phyloP scores from a whole-genome alignment of 2,329 filamentous ascomycete species.

The Dothiorella sarmentorum region DNA sequence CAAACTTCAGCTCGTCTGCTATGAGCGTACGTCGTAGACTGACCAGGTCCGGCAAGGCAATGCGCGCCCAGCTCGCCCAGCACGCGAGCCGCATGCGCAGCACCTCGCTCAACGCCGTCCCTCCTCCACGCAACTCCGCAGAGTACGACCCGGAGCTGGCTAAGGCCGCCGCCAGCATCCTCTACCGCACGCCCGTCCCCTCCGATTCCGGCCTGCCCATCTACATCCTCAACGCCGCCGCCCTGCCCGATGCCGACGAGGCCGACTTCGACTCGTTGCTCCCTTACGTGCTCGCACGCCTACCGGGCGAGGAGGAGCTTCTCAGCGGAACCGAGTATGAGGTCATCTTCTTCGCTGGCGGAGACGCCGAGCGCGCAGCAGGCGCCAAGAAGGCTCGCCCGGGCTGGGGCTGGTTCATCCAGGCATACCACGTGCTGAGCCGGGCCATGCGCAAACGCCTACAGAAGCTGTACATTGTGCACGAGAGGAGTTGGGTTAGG shows the following conservation, averaged over 20 bases:
- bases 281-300: constrained; percentile 53
- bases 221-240: constrained; percentile 55
- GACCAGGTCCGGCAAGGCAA: constrained; percentile 18
- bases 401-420: constrained; percentile 55
- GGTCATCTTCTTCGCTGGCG: constrained; percentile 57
- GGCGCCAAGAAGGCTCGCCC: constrained; percentile 45
- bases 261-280: constrained; percentile 54
- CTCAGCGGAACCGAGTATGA: constrained; percentile 54
- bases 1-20: not conserved
- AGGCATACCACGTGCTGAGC: constrained; percentile 55
- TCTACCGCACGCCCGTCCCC: constrained; percentile 52
- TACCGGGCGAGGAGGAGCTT: constrained; percentile 55
- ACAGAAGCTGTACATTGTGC: constrained; percentile 55
- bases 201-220: constrained; percentile 49
- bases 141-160: constrained; percentile 50
- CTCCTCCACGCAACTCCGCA: constrained; percentile 43
- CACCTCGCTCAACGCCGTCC: constrained; percentile 47
- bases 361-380: constrained; percentile 35
- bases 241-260: constrained; percentile 53
- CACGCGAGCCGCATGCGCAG: constrained; percentile 36
- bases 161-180: constrained; percentile 49
- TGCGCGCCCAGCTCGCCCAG: constrained; percentile 34
- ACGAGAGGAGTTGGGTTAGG: constrained; percentile 55
- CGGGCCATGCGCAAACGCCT: constrained; percentile 54
- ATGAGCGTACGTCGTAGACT: constrained; percentile 16